phyloP scores from a whole-genome alignment of 192 early-diverging fungal genomes.

The Entrophospora sp. region DNA sequence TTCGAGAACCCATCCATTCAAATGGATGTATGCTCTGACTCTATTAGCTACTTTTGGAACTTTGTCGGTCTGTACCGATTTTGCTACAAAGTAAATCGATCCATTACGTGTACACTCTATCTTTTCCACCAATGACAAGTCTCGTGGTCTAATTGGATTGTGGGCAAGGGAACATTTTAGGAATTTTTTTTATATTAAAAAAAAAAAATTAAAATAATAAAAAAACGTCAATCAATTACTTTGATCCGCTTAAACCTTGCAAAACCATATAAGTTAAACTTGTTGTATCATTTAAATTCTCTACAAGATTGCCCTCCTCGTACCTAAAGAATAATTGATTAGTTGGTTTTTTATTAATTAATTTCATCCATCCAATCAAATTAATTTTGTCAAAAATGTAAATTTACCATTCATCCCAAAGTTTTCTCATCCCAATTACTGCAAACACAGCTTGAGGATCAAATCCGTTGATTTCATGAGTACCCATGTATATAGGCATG shows the following conservation, averaged over 20 bases:
- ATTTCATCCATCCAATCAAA: not conserved
- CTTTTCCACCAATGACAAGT: slow-evolving; percentile 37
- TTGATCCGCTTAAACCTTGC: slow-evolving; percentile 31
- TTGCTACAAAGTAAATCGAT: slow-evolving; percentile 41
- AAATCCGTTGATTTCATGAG: slow-evolving; percentile 39
- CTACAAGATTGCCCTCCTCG: slow-evolving; percentile 32
- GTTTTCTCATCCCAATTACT: slow-evolving; percentile 45
- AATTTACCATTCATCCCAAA: slow-evolving; percentile 44
- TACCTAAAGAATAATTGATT: slow-evolving; percentile 16
- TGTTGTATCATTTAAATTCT: slow-evolving; percentile 31
- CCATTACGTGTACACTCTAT: slow-evolving; percentile 36
- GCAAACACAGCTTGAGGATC: slow-evolving; percentile 43
- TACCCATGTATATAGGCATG: slow-evolving; percentile 43
- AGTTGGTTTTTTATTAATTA: not conserved
- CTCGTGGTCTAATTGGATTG: slow-evolving; percentile 17
- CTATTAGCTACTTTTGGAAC: slow-evolving; percentile 36
- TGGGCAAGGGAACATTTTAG: not conserved
- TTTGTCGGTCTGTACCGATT: slow-evolving; percentile 37
- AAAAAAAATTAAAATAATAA: not conserved
- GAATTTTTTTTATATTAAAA: not conserved
- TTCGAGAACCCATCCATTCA: slow-evolving; percentile 53
- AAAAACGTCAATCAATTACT: slow-evolving; percentile 21
- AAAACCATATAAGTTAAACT: slow-evolving; percentile 39
- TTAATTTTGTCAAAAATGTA: not conserved
- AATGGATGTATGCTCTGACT: slow-evolving; percentile 32